phyloP scores from a whole-genome alignment of 306 rosid species.

The Acacia melanoxylon region DNA sequence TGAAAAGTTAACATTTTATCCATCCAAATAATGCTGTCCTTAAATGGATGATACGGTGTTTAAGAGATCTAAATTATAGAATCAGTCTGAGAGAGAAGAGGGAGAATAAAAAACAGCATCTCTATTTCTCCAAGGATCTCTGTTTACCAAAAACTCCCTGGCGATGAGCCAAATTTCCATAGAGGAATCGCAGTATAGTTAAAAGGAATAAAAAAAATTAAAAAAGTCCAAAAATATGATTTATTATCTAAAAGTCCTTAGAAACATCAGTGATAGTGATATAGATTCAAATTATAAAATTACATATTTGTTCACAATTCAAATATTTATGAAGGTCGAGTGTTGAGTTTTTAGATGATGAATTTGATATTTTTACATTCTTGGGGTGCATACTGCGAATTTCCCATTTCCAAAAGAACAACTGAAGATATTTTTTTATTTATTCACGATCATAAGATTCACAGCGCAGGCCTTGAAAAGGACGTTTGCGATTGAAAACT shows the following conservation, averaged over 20 bases:
- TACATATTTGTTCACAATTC: too few relatives aligned
- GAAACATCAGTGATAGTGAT: too few relatives aligned
- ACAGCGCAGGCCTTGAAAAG: background rate
- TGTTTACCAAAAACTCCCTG: background rate
- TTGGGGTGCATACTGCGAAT: too few relatives aligned
- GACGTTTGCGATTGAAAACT: slow-evolving; percentile 18
- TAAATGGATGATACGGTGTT: background rate
- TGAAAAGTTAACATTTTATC: background rate
- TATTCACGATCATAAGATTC: background rate
- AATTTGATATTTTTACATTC: too few relatives aligned
- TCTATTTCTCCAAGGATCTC: background rate
- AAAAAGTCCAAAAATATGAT: too few relatives aligned
- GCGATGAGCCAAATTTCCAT: too few relatives aligned
- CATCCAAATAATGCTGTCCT: background rate
- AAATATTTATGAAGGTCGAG: too few relatives aligned
- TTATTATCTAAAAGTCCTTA: too few relatives aligned
- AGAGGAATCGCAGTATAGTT: too few relatives aligned
- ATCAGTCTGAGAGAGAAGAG: background rate
- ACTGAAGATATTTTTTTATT: background rate
- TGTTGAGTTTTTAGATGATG: too few relatives aligned
- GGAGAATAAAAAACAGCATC: background rate
- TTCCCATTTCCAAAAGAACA: slow-evolving; percentile 2
- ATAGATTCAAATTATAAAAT: too few relatives aligned
- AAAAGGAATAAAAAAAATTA: too few relatives aligned
- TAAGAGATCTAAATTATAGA: background rate